phyloP scores from a whole-genome alignment of 2,329 filamentous ascomycete species.

The Onygenales sp. region DNA sequence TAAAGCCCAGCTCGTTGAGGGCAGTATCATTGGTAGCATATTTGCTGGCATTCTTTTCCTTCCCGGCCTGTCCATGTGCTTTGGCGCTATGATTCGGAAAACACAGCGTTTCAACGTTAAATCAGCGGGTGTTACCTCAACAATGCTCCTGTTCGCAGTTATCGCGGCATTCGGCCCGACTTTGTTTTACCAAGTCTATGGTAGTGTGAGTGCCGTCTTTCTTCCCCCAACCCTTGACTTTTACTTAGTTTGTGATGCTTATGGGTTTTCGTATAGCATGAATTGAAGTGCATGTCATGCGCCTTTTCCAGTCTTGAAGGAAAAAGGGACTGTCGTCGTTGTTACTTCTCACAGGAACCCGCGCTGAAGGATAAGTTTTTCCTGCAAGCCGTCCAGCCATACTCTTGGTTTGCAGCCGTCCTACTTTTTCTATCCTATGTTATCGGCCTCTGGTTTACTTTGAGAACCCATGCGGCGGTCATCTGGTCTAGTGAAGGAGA shows the following conservation, averaged over 20 bases:
- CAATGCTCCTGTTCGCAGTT: constrained; percentile 93
- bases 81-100: constrained; percentile 93
- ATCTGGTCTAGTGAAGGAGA: constrained; percentile 87
- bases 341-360: constrained; percentile 84
- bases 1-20: constrained; percentile 87
- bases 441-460: constrained; percentile 89
- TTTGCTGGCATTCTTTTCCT: constrained; percentile 94
- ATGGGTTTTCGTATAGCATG: constrained; percentile 52
- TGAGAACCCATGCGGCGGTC: constrained; percentile 88
- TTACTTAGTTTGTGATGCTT: constrained; percentile 5
- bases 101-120: constrained; percentile 97
- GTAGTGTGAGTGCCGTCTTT: constrained; percentile 55
- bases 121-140: constrained; percentile 92
- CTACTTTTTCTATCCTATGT: constrained; percentile 87
- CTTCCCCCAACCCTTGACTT: background rate
- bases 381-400: constrained; percentile 79
- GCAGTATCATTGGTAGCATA: constrained; percentile 94
- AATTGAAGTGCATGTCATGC: constrained; percentile 70
- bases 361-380: constrained; percentile 83
- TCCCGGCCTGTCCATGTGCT: constrained; percentile 95
- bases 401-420: constrained; percentile 78
- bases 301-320: constrained; percentile 30
- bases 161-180: constrained; percentile 94
- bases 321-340: constrained; percentile 69
- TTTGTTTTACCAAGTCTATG: constrained; percentile 97